phyloP scores from a whole-genome alignment of 371 early-diverging fungal genomes.

The Mucor mucedo region DNA sequence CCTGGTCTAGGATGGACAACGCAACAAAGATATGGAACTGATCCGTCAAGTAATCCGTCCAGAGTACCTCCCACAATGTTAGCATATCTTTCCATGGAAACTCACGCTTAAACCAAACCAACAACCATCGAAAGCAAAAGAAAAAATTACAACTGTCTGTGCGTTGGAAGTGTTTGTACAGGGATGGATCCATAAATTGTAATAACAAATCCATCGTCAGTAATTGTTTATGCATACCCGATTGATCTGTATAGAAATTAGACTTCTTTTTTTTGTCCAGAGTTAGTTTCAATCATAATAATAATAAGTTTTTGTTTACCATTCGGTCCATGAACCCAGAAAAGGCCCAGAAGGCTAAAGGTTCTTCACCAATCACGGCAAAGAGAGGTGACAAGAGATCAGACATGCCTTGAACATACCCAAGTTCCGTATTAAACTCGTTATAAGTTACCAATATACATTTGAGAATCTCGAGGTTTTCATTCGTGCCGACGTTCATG shows the following conservation, averaged over 20 bases:
- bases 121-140: conserved; percentile 93
- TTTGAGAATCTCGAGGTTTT: conserved; percentile 77
- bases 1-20: conserved; percentile 81
- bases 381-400: conserved; percentile 89
- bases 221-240: conserved; percentile 89
- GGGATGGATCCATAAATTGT: conserved; percentile 80
- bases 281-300: neutral
- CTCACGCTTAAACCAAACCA: conserved; percentile 95
- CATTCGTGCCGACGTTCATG: conserved; percentile 60
- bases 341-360: conserved; percentile 90
- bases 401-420: conserved; percentile 98
- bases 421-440: conserved; percentile 58
- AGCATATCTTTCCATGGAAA: conserved; percentile 83
- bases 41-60: conserved; percentile 82
- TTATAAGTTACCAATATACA: conserved; percentile 89
- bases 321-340: conserved; percentile 86
- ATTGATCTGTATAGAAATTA: conserved; percentile 85
- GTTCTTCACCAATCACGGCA: conserved; percentile 84
- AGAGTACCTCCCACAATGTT: conserved; percentile 87
- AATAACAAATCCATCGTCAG: conserved; percentile 74
- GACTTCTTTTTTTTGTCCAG: conserved; percentile 47
- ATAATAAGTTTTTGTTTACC: conserved; percentile 45
- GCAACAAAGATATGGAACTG: conserved; percentile 90
- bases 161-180: conserved; percentile 77
- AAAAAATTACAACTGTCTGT: conserved; percentile 89